These are phyloP conservation scores for Myriangium duriaei DNA, from an alignment of 2,329 filamentous ascomycete genomes.

Conservation along the genomic window DNA sequence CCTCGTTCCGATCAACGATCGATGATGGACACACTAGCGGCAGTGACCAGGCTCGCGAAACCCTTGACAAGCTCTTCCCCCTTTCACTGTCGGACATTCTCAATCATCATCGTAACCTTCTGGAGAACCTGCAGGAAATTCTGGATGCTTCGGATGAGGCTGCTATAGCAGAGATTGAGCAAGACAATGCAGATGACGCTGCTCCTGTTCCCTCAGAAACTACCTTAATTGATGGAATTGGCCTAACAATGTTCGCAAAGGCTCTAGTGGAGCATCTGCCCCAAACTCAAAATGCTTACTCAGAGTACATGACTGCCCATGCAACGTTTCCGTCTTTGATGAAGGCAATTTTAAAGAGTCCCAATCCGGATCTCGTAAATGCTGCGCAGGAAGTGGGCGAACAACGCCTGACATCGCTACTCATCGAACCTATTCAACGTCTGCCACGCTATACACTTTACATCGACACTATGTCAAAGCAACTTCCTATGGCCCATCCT, in stretches of 20 bases:
- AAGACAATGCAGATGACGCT: constrained; percentile 28
- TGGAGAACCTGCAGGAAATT: constrained; percentile 60
- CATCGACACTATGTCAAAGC: constrained; percentile 87
- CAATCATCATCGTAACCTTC: constrained; percentile 67
- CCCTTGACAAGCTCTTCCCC: constrained; percentile 57
- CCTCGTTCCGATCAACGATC: constrained; percentile 63
- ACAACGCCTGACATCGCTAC: constrained; percentile 74
- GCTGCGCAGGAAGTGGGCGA: constrained; percentile 75
- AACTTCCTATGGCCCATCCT: constrained; percentile 73
- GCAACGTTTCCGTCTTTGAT: constrained; percentile 74
- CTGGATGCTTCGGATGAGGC: constrained; percentile 76
- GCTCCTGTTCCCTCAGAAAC: constrained; percentile 46
- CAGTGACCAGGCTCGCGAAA: constrained; percentile 41
- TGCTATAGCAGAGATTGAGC: constrained; percentile 63
- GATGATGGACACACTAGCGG: constrained; percentile 34
- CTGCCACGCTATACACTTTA: constrained; percentile 89
- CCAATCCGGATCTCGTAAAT: constrained; percentile 70
- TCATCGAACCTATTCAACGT: constrained; percentile 93
- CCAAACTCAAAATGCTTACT: constrained; percentile 79
- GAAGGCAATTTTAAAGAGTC: constrained; percentile 61
- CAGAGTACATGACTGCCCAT: constrained; percentile 84
- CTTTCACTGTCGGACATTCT: constrained; percentile 68
- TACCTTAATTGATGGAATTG: constrained; percentile 37
- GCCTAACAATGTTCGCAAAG: constrained; percentile 64
- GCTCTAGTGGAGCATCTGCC: constrained; percentile 86